These are phyloP conservation scores for Rhexocercosporidium sp. DNA, from an alignment of 2,329 filamentous ascomycete species.

Conservation along the genomic window DNA sequence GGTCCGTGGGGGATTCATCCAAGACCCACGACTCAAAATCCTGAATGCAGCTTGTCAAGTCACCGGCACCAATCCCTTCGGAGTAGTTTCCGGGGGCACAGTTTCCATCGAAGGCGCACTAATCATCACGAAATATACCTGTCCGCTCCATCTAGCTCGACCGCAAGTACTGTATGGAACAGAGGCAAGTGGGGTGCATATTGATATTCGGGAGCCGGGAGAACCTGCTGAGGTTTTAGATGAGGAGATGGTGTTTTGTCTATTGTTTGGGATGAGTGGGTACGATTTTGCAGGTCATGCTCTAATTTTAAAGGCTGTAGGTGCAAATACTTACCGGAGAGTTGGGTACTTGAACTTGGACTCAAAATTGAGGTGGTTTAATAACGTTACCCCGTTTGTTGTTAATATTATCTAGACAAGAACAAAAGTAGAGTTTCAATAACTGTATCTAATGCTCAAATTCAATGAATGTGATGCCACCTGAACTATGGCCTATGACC, in stretches of 20 bases:
- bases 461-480: too few species aligned
- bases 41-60: neutral
- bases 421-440: too few species aligned
- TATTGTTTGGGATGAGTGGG: neutral
- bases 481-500: too few species aligned
- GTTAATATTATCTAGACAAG: too few species aligned
- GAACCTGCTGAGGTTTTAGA: neutral
- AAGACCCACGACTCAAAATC: neutral
- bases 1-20: neutral
- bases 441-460: too few species aligned
- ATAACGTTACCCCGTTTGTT: too few species aligned
- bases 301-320: neutral
- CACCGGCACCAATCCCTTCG: neutral
- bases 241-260: neutral
- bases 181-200: neutral
- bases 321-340: neutral
- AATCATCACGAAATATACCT: neutral
- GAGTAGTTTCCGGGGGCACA: neutral
- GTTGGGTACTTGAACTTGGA: neutral
- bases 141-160: neutral
- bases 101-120: neutral
- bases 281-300: neutral
- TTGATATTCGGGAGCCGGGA: neutral
- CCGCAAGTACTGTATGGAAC: neutral
- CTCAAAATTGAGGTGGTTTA: too few species aligned